phyloP scores from a whole-genome alignment of 202 grass and related monocot genomes.

The Eragrostis tef region DNA sequence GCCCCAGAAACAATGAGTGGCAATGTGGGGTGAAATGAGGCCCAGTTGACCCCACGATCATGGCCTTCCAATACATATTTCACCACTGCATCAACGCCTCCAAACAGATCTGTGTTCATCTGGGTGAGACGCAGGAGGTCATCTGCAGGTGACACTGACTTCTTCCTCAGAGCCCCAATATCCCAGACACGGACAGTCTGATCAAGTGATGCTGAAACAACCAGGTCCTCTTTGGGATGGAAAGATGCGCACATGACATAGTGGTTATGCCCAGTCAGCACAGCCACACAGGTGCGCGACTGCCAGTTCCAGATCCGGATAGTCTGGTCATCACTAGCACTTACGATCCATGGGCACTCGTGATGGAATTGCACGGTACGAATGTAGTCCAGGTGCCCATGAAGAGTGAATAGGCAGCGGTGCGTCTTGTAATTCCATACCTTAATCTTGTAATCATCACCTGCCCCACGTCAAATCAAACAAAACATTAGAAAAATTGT shows the following conservation, averaged over 20 bases:
- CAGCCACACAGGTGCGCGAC: conserved; percentile 90
- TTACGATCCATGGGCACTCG: conserved; percentile 94
- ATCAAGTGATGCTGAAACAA: conserved; percentile 94
- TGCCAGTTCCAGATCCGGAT: conserved; percentile 99
- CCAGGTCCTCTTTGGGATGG: conserved; percentile 95
- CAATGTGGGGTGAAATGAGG: conserved; percentile 86
- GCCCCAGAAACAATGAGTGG: conserved; percentile 96
- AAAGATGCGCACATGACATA: conserved; percentile 98
- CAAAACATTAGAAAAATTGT: conserved; percentile 6
- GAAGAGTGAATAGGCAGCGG: conserved; percentile 91
- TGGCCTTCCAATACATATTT: conserved; percentile 99
- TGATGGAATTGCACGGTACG: conserved; percentile 95
- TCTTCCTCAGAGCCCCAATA: conserved; percentile 92
- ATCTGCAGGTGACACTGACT: conserved; percentile 84
- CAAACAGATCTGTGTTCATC: conserved; percentile 99
- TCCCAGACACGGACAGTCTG: conserved; percentile 98
- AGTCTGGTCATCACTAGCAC: conserved; percentile 93
- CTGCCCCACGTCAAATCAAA: conserved; percentile 50
- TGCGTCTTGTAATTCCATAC: conserved; percentile 99
- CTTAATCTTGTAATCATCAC: conserved; percentile 99
- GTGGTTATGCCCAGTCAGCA: conserved; percentile 95
- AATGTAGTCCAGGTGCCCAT: conserved; percentile 95
- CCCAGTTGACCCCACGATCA: conserved; percentile 97
- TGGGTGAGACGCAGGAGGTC: conserved; percentile 89
- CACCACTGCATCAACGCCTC: conserved; percentile 88